These are phyloP conservation scores for Ustilago trichophora DNA, from an alignment of 1,284 basidiomycete genomes.

Conservation along the genomic window DNA sequence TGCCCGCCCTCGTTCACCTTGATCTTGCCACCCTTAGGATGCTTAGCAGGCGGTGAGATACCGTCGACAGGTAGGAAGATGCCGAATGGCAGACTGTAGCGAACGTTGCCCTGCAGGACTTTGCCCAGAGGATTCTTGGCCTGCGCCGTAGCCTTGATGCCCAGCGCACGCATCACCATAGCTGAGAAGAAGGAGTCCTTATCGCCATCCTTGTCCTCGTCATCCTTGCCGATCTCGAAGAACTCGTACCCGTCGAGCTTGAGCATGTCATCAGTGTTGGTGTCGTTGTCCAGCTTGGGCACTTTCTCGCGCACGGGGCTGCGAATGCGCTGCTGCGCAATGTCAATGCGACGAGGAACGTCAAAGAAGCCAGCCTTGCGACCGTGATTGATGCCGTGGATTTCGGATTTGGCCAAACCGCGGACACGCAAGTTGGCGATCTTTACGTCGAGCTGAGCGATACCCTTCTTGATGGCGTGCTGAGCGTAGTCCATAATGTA, in stretches of 20 bases:
- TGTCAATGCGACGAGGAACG: slow-evolving; percentile 48
- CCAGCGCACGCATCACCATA: slow-evolving; percentile 47
- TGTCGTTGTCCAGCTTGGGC: slow-evolving; percentile 45
- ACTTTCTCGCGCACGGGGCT: slow-evolving; percentile 47
- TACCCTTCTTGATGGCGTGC: slow-evolving; percentile 41
- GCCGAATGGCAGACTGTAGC: slow-evolving; percentile 59
- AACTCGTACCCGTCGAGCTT: slow-evolving; percentile 61
- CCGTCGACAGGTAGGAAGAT: slow-evolving; percentile 51
- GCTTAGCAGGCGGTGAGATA: slow-evolving; percentile 14
- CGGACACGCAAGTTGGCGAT: slow-evolving; percentile 49
- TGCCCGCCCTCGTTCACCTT: background rate
- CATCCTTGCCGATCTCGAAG: slow-evolving; percentile 53
- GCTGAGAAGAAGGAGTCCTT: slow-evolving; percentile 8
- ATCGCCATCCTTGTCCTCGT: slow-evolving; percentile 3
- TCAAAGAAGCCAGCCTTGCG: slow-evolving; percentile 47
- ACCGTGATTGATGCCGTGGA: slow-evolving; percentile 33
- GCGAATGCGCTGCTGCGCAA: slow-evolving; percentile 41
- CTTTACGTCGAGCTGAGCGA: slow-evolving; percentile 56
- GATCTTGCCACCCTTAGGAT: slow-evolving; percentile 23
- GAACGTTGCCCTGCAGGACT: slow-evolving; percentile 51
- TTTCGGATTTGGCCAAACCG: slow-evolving; percentile 49
- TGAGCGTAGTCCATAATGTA: slow-evolving; percentile 53
- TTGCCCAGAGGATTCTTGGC: slow-evolving; percentile 58
- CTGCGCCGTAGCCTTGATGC: slow-evolving; percentile 54
- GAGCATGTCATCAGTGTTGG: slow-evolving; percentile 43